A percentile compares a stretch with the other conserved stretches of the same genome.
Conservation (phyloP, 2,329 filamentous ascomycete species). For the Fusarium sambucinum region DNA sequence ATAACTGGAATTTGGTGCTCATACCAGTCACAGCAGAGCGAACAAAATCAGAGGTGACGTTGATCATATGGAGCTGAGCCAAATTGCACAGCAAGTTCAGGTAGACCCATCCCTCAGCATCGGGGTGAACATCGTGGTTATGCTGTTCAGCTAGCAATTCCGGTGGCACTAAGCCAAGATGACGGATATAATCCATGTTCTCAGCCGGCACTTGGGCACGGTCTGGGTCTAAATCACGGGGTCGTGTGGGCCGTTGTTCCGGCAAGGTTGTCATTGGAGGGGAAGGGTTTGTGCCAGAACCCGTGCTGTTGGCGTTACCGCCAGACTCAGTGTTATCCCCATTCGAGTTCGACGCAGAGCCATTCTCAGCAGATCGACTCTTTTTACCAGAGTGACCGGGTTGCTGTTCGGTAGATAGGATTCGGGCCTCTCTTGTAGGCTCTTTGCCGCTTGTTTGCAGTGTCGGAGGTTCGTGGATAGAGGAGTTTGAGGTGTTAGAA, state of each 20-base stretch:
- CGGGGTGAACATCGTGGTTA: constrained; percentile 65
- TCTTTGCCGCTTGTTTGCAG: constrained; percentile 41
- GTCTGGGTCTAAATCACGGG: constrained; percentile 81
- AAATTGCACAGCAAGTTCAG: constrained; percentile 83
- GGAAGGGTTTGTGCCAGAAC: constrained; percentile 55
- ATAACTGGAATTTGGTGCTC: constrained; percentile 82
- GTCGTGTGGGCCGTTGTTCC: constrained; percentile 82
- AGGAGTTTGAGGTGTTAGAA: constrained; percentile 11
- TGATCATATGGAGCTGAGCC: constrained; percentile 87
- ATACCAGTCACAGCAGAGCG: constrained; percentile 76
- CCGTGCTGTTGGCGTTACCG: constrained; percentile 54
- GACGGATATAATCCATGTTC: constrained; percentile 83
- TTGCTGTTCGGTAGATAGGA: constrained; percentile 54
- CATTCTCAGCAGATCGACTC: constrained; percentile 57
- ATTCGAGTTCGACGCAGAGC: constrained; percentile 62
- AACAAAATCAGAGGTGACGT: constrained; percentile 83
- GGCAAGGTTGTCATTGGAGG: constrained; percentile 58
- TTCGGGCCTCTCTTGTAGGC: constrained; percentile 62
- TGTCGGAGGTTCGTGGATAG: constrained; percentile 54
- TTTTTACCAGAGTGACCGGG: constrained; percentile 54
- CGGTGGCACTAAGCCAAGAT: constrained; percentile 75
- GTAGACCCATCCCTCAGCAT: constrained; percentile 83
- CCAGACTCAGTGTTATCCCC: constrained; percentile 61
- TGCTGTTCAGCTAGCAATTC: constrained; percentile 62
- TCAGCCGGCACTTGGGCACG: constrained; percentile 80